Percentiles rank a stretch among this genome's conserved stretches.
phyloP scores from a whole-genome alignment of 164 flowering plant genomes.

The Liriodendron chinense region DNA sequence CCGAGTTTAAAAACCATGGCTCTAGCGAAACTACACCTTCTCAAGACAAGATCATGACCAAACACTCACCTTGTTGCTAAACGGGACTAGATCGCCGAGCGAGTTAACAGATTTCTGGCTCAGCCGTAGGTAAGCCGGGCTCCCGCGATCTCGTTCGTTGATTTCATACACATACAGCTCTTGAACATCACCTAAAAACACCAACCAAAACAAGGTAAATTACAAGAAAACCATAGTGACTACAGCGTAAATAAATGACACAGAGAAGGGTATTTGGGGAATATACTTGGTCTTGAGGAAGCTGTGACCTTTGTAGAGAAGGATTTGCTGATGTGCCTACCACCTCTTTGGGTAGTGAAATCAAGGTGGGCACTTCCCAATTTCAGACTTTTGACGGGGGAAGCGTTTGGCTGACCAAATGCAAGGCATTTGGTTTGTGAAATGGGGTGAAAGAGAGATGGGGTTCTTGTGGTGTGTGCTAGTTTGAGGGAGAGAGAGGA shows the following conservation, averaged over 20 bases:
- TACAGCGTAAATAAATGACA: background rate
- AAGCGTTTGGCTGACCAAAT: conserved; percentile 6
- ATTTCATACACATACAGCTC: conserved; percentile 63
- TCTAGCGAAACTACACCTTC: no score
- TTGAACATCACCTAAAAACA: conserved; percentile 41
- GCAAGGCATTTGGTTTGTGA: conserved; percentile 9
- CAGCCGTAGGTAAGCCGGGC: conserved; percentile 60
- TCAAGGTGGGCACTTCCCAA: conserved; percentile 13
- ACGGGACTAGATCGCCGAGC: conserved; percentile 71
- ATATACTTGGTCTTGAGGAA: conserved; percentile 27
- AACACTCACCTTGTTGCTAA: conserved; percentile 46
- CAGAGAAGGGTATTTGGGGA: background rate
- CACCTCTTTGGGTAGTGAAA: conserved; percentile 5
- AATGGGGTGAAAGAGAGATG: conserved; percentile 1
- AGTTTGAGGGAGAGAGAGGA: conserved; percentile 24
- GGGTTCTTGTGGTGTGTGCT: conserved; percentile 4
- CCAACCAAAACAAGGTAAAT: no score
- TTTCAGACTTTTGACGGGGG: conserved; percentile 13
- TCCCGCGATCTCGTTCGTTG: conserved; percentile 66
- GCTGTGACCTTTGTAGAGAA: conserved; percentile 13
- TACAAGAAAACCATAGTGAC: background rate
- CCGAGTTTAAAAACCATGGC: no score
- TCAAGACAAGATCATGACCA: no score
- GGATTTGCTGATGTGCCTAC: conserved; percentile 12
- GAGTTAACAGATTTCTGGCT: conserved; percentile 48